Conservation (phyloP, 306 rosid species). For the Alnus rubra region DNA sequence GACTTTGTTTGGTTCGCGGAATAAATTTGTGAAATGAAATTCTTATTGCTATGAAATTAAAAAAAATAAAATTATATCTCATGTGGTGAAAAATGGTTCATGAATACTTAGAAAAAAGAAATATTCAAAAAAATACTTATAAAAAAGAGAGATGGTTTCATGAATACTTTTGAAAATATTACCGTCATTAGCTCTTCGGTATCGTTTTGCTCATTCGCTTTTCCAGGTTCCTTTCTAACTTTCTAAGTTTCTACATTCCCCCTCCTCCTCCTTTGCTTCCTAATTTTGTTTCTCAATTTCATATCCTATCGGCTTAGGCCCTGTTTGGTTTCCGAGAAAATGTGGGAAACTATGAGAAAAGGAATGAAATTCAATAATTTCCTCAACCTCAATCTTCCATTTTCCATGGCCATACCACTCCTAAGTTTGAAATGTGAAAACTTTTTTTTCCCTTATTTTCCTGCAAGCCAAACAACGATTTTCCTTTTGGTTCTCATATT, state of each 20-base stretch:
- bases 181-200: constrained; percentile 15
- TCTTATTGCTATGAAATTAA: too few relatives aligned
- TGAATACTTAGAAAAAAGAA: too few relatives aligned
- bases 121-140: too few relatives aligned
- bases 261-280: background rate
- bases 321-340: background rate
- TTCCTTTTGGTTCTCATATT: background rate
- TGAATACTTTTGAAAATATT: too few relatives aligned
- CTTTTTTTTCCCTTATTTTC: background rate
- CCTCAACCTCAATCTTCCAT: background rate
- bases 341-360: background rate
- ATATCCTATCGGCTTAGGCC: background rate
- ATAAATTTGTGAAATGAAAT: too few relatives aligned
- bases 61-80: too few relatives aligned
- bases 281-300: background rate
- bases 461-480: background rate
- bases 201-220: constrained; percentile 27
- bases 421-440: background rate
- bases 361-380: background rate
- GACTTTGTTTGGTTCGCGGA: too few relatives aligned
- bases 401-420: background rate
- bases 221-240: background rate
- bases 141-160: too few relatives aligned
- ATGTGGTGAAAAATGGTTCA: too few relatives aligned
- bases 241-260: background rate